Evolutionary conservation across 805 yeast species (phyloP), one percentile per base, ranked within the genome.

Genomic region (Sugiyamaella americana): DNA sequence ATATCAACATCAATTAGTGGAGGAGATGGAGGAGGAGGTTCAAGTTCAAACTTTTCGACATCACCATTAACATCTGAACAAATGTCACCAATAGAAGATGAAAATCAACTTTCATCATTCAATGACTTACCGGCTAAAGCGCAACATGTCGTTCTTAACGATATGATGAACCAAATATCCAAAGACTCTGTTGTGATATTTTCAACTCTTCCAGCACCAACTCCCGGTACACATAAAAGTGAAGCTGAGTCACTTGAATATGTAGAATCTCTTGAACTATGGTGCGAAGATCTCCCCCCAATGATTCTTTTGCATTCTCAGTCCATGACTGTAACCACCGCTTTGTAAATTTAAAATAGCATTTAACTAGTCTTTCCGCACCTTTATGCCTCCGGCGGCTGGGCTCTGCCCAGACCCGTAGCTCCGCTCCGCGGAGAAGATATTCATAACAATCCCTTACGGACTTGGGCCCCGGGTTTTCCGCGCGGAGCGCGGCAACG

Each of bases 311-410:
- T 93, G 46, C 91, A 93, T 59, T 87, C 97, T 0, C 95, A 87
- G 67, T 84, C 95, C 0, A 88, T 93, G 73, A 93, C 98, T 0
- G 98, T 91, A 2, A 91, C 98, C 0, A 89, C 97, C 4, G 93
- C 95, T 29, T 69, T 91, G 51, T 89, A 67, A 55, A 10, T 2
- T 24, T 29, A 10, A 29, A 11, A 29, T 29, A 16, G 20, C 22
- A 24, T 40, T 29, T 26, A 8, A 8, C 13, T 13, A 26, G 32
- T 26, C 11, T 26, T 8, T 26, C 32, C 32, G 8, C 32, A 13
- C 13, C 13, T 13, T 26, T 13, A 13, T 26, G 32, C 32, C 32
- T 26, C 32, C 32, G 32, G 32, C 32, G 32, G 32, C 32, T 26
- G 32, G 32, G 32, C 32, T 26, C 32, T 26, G 32, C 32, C 32